These are phyloP conservation scores for Reticulascus tulasneorum DNA, from an alignment of 2,329 filamentous ascomycete species.

Conservation along the genomic window DNA sequence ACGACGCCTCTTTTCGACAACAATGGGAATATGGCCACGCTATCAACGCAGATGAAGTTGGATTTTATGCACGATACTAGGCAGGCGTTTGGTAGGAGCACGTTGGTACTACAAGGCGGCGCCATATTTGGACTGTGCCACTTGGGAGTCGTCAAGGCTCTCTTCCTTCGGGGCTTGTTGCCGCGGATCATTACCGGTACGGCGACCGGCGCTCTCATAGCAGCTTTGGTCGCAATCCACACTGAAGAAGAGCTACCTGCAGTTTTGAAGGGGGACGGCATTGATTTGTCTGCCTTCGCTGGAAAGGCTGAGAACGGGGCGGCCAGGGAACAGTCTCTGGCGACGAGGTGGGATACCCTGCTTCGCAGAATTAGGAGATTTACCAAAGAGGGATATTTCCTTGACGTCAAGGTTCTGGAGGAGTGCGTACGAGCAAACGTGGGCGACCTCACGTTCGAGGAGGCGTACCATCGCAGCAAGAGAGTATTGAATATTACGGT, in stretches of 20 bases:
- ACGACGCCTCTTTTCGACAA: slow-evolving; percentile 42
- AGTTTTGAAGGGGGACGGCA: slow-evolving; percentile 73
- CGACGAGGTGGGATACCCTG: slow-evolving; percentile 54
- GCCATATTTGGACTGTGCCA: slow-evolving; percentile 91
- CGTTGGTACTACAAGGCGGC: slow-evolving; percentile 82
- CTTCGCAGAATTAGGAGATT: slow-evolving; percentile 65
- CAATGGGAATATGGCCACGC: slow-evolving; percentile 27
- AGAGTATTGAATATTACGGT: slow-evolving; percentile 89
- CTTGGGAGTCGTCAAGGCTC: slow-evolving; percentile 81
- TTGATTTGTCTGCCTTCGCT: slow-evolving; percentile 75
- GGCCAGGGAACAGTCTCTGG: slow-evolving; percentile 32
- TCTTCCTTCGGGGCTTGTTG: slow-evolving; percentile 74
- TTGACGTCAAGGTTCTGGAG: slow-evolving; percentile 78
- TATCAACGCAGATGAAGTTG: slow-evolving; percentile 74
- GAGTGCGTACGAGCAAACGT: slow-evolving; percentile 81
- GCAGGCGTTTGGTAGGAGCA: slow-evolving; percentile 82
- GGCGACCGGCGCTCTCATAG: slow-evolving; percentile 84
- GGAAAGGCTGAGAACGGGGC: slow-evolving; percentile 26
- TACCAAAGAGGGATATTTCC: slow-evolving; percentile 72
- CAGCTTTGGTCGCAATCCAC: slow-evolving; percentile 81
- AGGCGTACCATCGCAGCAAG: slow-evolving; percentile 83
- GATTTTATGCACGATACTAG: slow-evolving; percentile 84
- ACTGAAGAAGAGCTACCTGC: slow-evolving; percentile 78
- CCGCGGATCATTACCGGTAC: slow-evolving; percentile 90
- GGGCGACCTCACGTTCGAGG: slow-evolving; percentile 87